Evolutionary conservation across 371 early-diverging fungal species (phyloP).

Genomic region (Zychaea mexicana): DNA sequence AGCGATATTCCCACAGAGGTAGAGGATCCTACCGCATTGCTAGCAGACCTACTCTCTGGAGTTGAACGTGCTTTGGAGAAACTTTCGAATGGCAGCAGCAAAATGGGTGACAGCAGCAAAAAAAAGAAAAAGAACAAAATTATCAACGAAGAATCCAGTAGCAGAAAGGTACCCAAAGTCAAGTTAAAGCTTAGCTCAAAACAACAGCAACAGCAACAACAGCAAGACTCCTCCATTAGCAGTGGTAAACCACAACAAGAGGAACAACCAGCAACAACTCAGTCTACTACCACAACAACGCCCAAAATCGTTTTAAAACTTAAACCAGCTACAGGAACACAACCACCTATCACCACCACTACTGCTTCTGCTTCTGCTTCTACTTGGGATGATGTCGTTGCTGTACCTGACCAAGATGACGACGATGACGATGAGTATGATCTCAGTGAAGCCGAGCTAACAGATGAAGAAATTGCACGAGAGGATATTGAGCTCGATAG

Average conservation of each 20-base stretch:
- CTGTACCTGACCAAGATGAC: conserved; percentile 17
- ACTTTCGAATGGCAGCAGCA: background rate
- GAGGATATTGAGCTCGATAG: conserved; percentile 6
- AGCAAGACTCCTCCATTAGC: background rate
- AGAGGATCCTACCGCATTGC: background rate
- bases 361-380: too few relatives aligned
- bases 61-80: background rate
- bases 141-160: too few relatives aligned
- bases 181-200: conserved; percentile 4
- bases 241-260: too few relatives aligned
- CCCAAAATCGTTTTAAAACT: conserved; percentile 11
- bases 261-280: too few relatives aligned
- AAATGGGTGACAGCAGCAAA: background rate
- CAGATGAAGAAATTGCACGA: conserved; percentile 18
- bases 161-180: conserved; percentile 1
- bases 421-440: conserved; percentile 30
- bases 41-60: background rate
- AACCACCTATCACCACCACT: too few relatives aligned
- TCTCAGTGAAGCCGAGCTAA: conserved; percentile 10
- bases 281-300: background rate
- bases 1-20: conserved; percentile 3
- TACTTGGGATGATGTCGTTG: background rate
- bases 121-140: too few relatives aligned
- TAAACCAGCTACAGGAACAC: conserved; percentile 1
- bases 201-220: background rate